phyloP scores from a whole-genome alignment of 495 filamentous ascomycete species.

The Aspergillus cristatus region DNA sequence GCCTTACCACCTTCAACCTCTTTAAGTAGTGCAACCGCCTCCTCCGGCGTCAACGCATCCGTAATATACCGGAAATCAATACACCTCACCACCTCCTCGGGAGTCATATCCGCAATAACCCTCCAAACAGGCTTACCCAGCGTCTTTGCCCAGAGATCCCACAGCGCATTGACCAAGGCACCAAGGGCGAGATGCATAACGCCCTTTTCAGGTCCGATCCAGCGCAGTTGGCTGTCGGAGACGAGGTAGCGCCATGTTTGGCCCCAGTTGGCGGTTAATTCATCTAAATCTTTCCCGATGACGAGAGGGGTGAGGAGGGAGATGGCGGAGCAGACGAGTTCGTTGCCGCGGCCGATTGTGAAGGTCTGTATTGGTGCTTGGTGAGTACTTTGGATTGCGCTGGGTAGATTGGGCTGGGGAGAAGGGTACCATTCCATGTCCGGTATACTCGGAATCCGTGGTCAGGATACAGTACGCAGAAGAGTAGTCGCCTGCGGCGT shows the following conservation, averaged over 20 bases:
- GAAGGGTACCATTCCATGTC: conserved; percentile 74
- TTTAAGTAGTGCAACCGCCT: conserved; percentile 64
- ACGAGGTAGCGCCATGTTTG: conserved; percentile 86
- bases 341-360: conserved; percentile 92
- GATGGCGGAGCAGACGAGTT: conserved; percentile 85
- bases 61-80: conserved; percentile 94
- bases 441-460: conserved; percentile 62
- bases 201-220: conserved; percentile 94
- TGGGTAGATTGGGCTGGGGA: no score
- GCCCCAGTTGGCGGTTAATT: conserved; percentile 74
- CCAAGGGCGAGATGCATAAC: conserved; percentile 89
- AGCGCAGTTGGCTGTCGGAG: conserved; percentile 80
- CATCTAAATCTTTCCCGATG: conserved; percentile 60
- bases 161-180: conserved; percentile 84
- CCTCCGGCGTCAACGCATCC: conserved; percentile 81
- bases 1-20: conserved; percentile 54
- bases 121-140: conserved; percentile 84
- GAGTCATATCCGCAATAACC: conserved; percentile 80
- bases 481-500: conserved; percentile 88
- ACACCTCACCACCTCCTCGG: conserved; percentile 75
- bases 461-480: conserved; percentile 86
- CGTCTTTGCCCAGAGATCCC: conserved; percentile 91
- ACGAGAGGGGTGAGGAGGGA: conserved; percentile 64
- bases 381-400: conserved; percentile 1
- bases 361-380: conserved; percentile 58